A percentile compares a stretch with the other conserved stretches of the same genome.
Evolutionary conservation across 1,284 basidiomycete genomes (phyloP).

Genomic region (Ganoderma lucidum): DNA sequence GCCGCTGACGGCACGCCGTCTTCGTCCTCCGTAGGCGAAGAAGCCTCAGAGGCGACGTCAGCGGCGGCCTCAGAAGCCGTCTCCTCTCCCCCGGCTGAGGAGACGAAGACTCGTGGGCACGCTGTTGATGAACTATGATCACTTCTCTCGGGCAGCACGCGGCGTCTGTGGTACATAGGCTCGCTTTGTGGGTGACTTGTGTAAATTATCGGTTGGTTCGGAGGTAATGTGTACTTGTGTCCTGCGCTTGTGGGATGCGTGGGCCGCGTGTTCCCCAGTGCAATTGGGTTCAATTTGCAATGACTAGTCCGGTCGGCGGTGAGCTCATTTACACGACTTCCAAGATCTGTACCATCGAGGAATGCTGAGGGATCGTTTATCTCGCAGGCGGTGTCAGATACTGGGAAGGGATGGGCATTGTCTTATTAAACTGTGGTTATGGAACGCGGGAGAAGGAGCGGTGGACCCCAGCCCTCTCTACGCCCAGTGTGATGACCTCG

Average conservation of each 20-base stretch:
- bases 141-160: slow-evolving; percentile 1
- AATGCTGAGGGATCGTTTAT: background rate
- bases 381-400: background rate
- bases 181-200: slow-evolving; percentile 24
- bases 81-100: slow-evolving; percentile 7
- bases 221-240: slow-evolving; percentile 11
- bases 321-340: background rate
- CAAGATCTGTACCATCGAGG: background rate
- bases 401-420: background rate
- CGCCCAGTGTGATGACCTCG: background rate
- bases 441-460: slow-evolving; percentile 15
- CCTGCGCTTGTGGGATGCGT: background rate
- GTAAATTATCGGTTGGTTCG: slow-evolving; percentile 23
- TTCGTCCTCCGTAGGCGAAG: slow-evolving; percentile 1
- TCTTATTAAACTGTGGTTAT: slow-evolving; percentile 9
- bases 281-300: background rate
- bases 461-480: background rate
- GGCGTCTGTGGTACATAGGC: slow-evolving; percentile 12
- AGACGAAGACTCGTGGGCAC: slow-evolving; percentile 21
- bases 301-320: background rate
- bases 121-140: slow-evolving; percentile 28
- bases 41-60: slow-evolving; percentile 8
- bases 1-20: slow-evolving; percentile 7
- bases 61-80: slow-evolving; percentile 1
- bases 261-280: background rate